Conservation (phyloP, 2,329 filamentous ascomycete species). For the Pseudophaeomoniella oleicola region DNA sequence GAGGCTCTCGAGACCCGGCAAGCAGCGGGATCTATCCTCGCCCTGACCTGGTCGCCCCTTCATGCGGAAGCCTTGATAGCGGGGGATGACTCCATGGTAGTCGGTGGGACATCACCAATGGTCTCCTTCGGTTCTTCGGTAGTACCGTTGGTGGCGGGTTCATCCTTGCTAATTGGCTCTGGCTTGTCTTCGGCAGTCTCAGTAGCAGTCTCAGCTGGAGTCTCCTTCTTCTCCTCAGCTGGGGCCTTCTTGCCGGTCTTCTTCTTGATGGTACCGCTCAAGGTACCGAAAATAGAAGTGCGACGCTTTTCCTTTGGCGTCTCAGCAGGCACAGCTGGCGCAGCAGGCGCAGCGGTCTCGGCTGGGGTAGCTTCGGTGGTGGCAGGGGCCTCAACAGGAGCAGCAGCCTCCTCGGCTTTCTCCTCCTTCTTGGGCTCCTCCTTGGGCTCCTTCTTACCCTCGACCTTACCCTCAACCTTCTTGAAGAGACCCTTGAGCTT, state of each 20-base stretch:
- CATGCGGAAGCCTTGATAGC: slow-evolving; percentile 14
- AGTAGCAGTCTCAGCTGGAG: slow-evolving; percentile 20
- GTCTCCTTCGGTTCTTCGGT: slow-evolving; percentile 1
- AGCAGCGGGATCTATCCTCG: slow-evolving; percentile 11
- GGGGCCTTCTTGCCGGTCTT: slow-evolving; percentile 36
- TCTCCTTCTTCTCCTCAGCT: slow-evolving; percentile 26
- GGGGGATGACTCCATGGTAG: slow-evolving; percentile 6
- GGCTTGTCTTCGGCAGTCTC: slow-evolving; percentile 10
- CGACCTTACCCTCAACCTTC: slow-evolving; percentile 16
- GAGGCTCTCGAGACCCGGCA: slow-evolving; percentile 11
- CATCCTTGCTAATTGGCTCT: background rate
- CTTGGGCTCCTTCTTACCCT: slow-evolving; percentile 10
- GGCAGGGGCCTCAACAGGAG: slow-evolving; percentile 8
- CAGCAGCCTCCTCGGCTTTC: slow-evolving; percentile 12
- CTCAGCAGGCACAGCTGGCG: slow-evolving; percentile 15
- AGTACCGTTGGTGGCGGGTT: slow-evolving; percentile 1
- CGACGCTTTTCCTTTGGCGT: slow-evolving; percentile 34
- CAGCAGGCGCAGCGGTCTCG: slow-evolving; percentile 12
- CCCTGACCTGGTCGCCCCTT: slow-evolving; percentile 15
- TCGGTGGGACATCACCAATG: slow-evolving; percentile 8
- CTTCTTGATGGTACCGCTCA: slow-evolving; percentile 37
- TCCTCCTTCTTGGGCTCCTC: slow-evolving; percentile 13
- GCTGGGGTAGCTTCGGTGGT: slow-evolving; percentile 5
- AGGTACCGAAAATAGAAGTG: slow-evolving; percentile 39
- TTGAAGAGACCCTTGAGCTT: slow-evolving; percentile 17